Evolutionary conservation across 2,329 filamentous ascomycete species (phyloP).

Genomic region (Colletotrichum liaoningense): DNA sequence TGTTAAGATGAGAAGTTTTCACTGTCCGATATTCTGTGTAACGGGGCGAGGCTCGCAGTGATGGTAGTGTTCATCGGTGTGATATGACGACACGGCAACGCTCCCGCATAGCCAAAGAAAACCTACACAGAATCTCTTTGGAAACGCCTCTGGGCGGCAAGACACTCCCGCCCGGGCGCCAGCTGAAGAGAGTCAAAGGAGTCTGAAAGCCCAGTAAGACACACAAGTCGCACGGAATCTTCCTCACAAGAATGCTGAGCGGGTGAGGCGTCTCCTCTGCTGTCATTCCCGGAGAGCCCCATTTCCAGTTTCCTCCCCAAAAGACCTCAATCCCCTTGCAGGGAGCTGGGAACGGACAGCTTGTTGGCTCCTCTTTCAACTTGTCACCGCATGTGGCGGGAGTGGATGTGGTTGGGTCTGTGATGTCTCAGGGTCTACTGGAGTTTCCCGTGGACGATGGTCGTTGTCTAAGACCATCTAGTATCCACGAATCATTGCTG

Average conservation of each 20-base stretch:
- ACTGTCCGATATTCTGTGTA: not conserved
- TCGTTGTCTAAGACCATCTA: not conserved
- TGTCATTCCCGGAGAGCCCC: not conserved
- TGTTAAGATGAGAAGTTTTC: not conserved
- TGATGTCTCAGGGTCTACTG: not conserved
- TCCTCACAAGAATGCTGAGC: not conserved
- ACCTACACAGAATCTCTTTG: not conserved
- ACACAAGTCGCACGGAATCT: not conserved
- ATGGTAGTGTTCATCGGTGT: not conserved
- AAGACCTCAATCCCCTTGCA: not conserved
- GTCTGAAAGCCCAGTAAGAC: not conserved
- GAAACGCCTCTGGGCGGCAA: not conserved
- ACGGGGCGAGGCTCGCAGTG: not conserved
- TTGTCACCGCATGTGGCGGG: not conserved
- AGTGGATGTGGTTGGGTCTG: not conserved
- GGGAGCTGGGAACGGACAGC: constrained; percentile 14
- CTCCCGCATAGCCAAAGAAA: not conserved
- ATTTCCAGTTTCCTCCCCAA: not conserved
- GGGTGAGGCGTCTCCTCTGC: constrained; percentile 19
- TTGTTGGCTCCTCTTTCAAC: not conserved
- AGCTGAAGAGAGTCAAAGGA: not conserved
- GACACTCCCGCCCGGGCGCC: not conserved
- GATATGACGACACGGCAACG: not conserved
- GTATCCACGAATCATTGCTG: not conserved
- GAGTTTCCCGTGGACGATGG: constrained; percentile 8